Evolutionary conservation across 2,329 filamentous ascomycete species (phyloP), one percentile per base, ranked within the genome.

Genomic region (Aspergillus luchuensis): DNA sequence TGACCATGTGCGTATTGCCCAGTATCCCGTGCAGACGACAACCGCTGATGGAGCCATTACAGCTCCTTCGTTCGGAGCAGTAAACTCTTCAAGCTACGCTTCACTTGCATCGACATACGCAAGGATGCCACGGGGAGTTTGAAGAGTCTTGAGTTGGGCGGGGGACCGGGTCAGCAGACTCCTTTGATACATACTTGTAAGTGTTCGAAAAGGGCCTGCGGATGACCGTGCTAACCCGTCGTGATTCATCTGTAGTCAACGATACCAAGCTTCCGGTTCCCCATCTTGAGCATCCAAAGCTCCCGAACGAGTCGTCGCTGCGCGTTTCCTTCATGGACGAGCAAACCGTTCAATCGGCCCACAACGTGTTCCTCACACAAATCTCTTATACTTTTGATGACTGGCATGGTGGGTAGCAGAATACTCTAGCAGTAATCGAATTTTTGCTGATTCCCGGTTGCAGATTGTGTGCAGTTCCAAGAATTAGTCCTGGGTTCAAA

Each of bases 261-360:
- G 72, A 72, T 36, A 74, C 71, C 2, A 74, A 71, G 64, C 63
- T 76, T 7, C 77, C 77, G 6, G 73, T 79, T 23, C 77, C 77
- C 13, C 77, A 79, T 58, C 66, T 79, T 45, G 77, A 79, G 61
- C 75, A 79, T 57, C 77, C 77, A 1, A 77, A 76, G 61, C 67
- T 73, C 13, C 67, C 68, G 10, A 65, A 68, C 15, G 71, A 75
- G 30, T 69, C 66, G 17, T 73, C 76, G 3, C 71, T 77, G 5
- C 72, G 76, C 25, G 69, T 79, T 8, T 78, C 76, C 2, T 79
- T 79, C 55, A 69, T 79, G 17, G 77, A 79, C 21, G 74, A 78
- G 28, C 77, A 79, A 61, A 79, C 75, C n/a, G 70, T 79, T 0
- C 77, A 79, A 43, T 73, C 73, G 4, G 73, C 68, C 2, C 65